phyloP scores from a whole-genome alignment of 306 rosid species.

The Fragaria ananassa region DNA sequence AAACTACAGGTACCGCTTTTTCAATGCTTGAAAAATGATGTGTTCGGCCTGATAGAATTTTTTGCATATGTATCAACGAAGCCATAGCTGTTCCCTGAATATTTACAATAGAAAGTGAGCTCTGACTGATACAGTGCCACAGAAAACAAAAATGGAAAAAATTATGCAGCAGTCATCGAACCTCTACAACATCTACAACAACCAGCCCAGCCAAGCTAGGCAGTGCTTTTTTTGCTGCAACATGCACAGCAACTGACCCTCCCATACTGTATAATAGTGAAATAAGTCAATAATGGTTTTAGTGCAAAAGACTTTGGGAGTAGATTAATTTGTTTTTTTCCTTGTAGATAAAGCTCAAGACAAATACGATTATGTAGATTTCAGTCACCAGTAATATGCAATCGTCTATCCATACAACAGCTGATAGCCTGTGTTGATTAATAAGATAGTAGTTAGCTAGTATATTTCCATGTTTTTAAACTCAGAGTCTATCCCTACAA shows the following conservation, averaged over 20 bases:
- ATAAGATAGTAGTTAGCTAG: not conserved
- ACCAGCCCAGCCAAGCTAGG: constrained; percentile 84
- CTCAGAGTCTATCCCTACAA: not conserved
- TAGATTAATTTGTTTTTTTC: not conserved
- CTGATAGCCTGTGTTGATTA: not conserved
- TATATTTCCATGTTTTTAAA: not conserved
- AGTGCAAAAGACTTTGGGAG: not conserved
- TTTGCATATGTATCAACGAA: constrained; percentile 91
- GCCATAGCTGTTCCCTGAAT: constrained; percentile 98
- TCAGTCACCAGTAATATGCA: not conserved
- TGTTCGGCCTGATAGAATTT: constrained; percentile 76
- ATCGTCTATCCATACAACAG: not conserved
- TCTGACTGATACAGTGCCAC: constrained; percentile 9
- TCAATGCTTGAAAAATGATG: constrained; percentile 86
- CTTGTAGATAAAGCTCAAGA: not conserved
- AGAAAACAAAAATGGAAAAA: constrained; percentile 4
- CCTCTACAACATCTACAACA: constrained; percentile 99
- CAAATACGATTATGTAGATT: not conserved
- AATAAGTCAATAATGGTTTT: constrained; percentile 7
- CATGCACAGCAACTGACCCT: constrained; percentile 93
- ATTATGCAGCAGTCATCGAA: constrained; percentile 29
- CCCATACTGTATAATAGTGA: constrained; percentile 67
- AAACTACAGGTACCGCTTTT: constrained; percentile 59
- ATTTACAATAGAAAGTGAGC: constrained; percentile 24
- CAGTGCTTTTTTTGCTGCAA: constrained; percentile 65